phyloP scores from a whole-genome alignment of 257 asterid species.

The Solanum bulbocastanum region DNA sequence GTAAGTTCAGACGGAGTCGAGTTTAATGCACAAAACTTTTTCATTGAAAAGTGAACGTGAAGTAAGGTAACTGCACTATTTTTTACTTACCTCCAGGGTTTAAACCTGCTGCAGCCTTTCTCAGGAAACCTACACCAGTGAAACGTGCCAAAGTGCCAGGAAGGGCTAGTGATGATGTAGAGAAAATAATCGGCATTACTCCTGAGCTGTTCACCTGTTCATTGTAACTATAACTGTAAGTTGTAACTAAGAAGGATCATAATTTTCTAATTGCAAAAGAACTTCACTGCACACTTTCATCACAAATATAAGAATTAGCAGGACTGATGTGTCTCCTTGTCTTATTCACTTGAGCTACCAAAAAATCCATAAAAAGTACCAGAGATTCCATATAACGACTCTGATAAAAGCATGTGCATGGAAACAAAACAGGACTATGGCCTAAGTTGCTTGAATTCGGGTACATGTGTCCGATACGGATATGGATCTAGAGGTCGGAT shows the following conservation, averaged over 20 bases:
- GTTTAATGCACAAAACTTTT: neutral
- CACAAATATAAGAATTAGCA: neutral
- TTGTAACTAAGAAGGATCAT: neutral
- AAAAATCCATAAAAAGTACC: neutral
- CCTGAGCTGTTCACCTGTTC: constrained; percentile 95
- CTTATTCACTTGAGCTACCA: neutral
- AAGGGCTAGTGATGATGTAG: constrained; percentile 92
- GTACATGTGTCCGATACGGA: neutral
- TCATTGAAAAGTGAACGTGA: neutral
- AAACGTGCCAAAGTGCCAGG: constrained; percentile 96
- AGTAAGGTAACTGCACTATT: neutral
- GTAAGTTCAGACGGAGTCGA: neutral
- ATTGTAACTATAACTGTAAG: neutral
- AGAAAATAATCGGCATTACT: constrained; percentile 98
- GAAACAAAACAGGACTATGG: neutral
- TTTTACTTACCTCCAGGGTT: constrained; percentile 81
- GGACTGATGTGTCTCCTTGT: neutral
- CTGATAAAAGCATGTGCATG: neutral
- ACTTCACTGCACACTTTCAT: neutral
- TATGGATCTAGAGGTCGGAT: neutral
- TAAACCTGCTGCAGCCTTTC: constrained; percentile 67
- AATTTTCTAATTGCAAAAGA: neutral
- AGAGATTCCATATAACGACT: neutral
- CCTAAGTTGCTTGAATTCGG: no score
- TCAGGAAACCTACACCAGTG: constrained; percentile 69